Base-by-base conservation (phyloP, 768 basidiomycete species). In the Pisolithus marmoratus region DNA sequence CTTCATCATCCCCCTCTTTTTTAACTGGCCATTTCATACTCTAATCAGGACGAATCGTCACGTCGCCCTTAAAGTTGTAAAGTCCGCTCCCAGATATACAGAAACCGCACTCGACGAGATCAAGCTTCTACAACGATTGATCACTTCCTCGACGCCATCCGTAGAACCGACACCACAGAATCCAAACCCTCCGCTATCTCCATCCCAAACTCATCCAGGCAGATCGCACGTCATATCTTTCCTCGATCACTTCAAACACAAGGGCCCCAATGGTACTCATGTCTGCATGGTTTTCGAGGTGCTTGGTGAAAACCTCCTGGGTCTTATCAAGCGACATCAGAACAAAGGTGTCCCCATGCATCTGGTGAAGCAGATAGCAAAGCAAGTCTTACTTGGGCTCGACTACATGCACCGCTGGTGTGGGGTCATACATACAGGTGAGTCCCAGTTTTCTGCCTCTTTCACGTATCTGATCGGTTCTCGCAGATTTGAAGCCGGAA, bases 231-330 rank as follows among this genome's bases (percentile, higher is more conserved):
- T 97, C 69, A 94, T 99, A 68, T 90, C 89, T 14, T 92, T 98
- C 68, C 87, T 98, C 44, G 95, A 99, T 73, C 93, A 98, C 67
- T 99, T 99, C 70, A 81, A 86, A 24, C 96, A 98, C 72, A 89
- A 88, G 55, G 96, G 96, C 1, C 94, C 94, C 9, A 96, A 99
- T 67, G 96, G 96, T 36, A 86, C 82, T 15, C 96, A 99, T 70
- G 90, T 99, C 59, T 98, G 96, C 78, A 98, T 99, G 96, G 94
- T 96, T 14, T 97, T 97, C 63, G 96, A 99, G 69, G 96, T 98
- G 23, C 81, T 99, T 8, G 96, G 95, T 54, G 95, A 99, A 72
- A 97, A 95, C 66, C 76, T 99, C 2, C 81, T 98, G 2, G 94
- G 88, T 5, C 81, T 99, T 61, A 96, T 98, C 79, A 97, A 96